Percentiles rank a stretch among this genome's conserved stretches.
phyloP scores from a whole-genome alignment of 129 eudicot species.

The Escallonia rubra region DNA sequence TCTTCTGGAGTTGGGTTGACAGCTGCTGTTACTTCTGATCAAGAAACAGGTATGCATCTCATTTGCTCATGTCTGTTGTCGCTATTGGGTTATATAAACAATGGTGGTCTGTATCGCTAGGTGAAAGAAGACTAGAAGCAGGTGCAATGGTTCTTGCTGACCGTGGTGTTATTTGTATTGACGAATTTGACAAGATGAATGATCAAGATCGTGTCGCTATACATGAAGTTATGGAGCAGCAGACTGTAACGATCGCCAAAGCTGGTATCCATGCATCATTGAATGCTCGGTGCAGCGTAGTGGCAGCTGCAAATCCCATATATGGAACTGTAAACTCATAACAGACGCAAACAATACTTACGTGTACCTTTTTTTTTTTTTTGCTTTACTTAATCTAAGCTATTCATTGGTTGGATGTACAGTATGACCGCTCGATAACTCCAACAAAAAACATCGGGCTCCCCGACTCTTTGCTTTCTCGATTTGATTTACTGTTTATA shows the following conservation, averaged over 20 bases:
- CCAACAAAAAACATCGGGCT: slow-evolving; percentile 99
- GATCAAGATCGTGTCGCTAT: slow-evolving; percentile 99
- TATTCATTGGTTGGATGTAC: slow-evolving; percentile 16
- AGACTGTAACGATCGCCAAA: slow-evolving; percentile 98
- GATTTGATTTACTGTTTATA: slow-evolving; percentile 91
- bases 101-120: slow-evolving; percentile 21
- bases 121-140: slow-evolving; percentile 98
- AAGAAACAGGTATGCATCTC: slow-evolving; percentile 75
- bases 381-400: slow-evolving; percentile 13
- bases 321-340: slow-evolving; percentile 83
- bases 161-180: slow-evolving; percentile 95
- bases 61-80: background rate
- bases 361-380: background rate
- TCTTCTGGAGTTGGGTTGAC: slow-evolving; percentile 99
- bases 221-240: slow-evolving; percentile 99
- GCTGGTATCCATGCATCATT: slow-evolving; percentile 97
- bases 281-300: slow-evolving; percentile 99
- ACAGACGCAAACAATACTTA: background rate
- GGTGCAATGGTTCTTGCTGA: slow-evolving; percentile 99
- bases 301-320: slow-evolving; percentile 99
- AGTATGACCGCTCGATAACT: slow-evolving; percentile 97
- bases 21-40: slow-evolving; percentile 98
- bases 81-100: background rate
- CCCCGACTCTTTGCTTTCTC: slow-evolving; percentile 97
- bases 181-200: slow-evolving; percentile 98